Evolutionary conservation across 2,329 filamentous ascomycete genomes (phyloP), one percentile per base, ranked within the genome.

Genomic region (Lachnellula hyalina): DNA sequence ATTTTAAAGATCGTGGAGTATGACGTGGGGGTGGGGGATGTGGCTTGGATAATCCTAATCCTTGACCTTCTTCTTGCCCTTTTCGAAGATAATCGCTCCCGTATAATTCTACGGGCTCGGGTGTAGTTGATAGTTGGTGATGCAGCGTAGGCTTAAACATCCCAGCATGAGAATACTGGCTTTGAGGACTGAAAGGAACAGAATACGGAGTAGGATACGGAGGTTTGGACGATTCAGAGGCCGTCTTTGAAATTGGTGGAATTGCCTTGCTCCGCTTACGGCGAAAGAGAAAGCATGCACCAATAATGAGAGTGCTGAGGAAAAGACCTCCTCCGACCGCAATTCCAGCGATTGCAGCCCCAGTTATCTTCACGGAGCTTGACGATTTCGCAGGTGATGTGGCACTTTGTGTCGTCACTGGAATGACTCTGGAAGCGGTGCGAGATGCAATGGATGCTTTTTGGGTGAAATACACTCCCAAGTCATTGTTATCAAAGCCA

Each of bases 391-490:
- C 35, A n/a, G 63, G 62, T 46, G 78, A 61, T 6, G 67, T 59
- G 21, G 45, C 42, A 7, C 55, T 61, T 8, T 55, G 14, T 17
- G 41, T 52, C 9, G 38, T 15, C 6, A 19, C 38, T 0, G 59
- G 53, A 11, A 59, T 53, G 2, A 55, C 35, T 47, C 81, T 74
- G 3, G 80, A 84, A 0, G 83, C 74, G 5, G 75, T 73, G 32
- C 82, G 74, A 9, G 69, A 66, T 2, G 74, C 63, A 4, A 77
- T 70, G 1, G 71, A 68, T 14, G 80, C 77, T 15, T 72, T 73
- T 23, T 80, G 73, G 1, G 74, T 74, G 67, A 85, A 80, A 55
- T 83, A 78, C 2, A 78, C 74, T 0, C 67, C 65, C 3, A 86
- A 70, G 62, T 85, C 81, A 12, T 67, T 63, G 52, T 76, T 72